Evolutionary conservation across 179 eudicot genomes (phyloP), one percentile per base, ranked within the genome.

Genomic region (Carnegiea gigantea): DNA sequence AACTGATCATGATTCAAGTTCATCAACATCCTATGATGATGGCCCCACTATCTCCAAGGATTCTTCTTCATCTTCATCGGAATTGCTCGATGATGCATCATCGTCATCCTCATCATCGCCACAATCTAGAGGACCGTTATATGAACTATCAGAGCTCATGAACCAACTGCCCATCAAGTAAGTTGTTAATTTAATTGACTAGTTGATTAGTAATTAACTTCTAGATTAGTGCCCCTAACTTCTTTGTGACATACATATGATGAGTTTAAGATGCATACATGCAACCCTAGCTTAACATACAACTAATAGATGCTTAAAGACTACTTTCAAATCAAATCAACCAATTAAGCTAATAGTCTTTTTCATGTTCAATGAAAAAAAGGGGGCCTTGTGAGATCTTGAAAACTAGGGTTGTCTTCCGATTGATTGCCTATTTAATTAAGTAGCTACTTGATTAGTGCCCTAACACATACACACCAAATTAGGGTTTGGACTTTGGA

Each of bases 111-210:
- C 84, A 6, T 70, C 86, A 9, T 70, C 62, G 1, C 80, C 82
- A 13, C 68, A 48, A 62, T 77, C 84, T 17, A 64, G 83, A 60
- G 86, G 80, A 78, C 84, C 86, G 3, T 83, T 87, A 81, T 78
- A 75, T 81, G 86, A 76, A 59, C 65, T 87, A 70, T 79, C 88
- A 0, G 75, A 73, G 28, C 88, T 87, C 78, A 83, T 85, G 86
- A 65, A 74, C 17, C 81, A 87, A 83, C 88, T 87, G 2, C 90
- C 90, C 30, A 87, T 87, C 85, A 87, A 85, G 90, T 87, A 83
- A 87, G 89, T 87, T 76, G 14, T 40, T 60, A 0, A 6, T 5
- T 54, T 36, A 2, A 6, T 4, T n/a, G 20, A 6, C 10, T 59
- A 6, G 1, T n/a, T 40, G 3, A 17, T 57, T 33, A 20, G 8